phyloP scores from a whole-genome alignment of 2,329 filamentous ascomycete genomes.

The Ceratocystis albifundus region DNA sequence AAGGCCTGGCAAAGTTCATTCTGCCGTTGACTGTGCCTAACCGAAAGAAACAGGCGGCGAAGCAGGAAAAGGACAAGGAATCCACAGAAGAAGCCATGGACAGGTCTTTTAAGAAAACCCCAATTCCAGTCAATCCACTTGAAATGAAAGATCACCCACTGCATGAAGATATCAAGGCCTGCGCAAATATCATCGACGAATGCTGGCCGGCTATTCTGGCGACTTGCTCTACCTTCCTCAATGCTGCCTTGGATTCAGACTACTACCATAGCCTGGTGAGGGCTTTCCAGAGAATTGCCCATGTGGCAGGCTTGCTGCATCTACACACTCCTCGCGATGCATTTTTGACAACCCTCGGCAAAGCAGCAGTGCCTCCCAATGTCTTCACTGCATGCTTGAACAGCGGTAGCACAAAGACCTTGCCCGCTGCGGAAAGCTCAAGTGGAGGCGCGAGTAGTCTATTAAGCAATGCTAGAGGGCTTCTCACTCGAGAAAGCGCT shows the following conservation, averaged over 20 bases:
- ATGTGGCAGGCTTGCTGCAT: constrained; percentile 80
- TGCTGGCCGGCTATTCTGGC: constrained; percentile 95
- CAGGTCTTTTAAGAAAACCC: constrained; percentile 61
- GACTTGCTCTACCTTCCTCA: constrained; percentile 89
- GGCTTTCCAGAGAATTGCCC: constrained; percentile 88
- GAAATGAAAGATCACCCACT: constrained; percentile 61
- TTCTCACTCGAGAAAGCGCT: constrained; percentile 63
- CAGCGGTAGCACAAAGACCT: constrained; percentile 36
- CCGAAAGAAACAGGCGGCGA: constrained; percentile 39
- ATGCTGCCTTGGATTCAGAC: constrained; percentile 80
- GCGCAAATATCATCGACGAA: constrained; percentile 71
- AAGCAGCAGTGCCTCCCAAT: constrained; percentile 82
- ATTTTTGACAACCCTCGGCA: constrained; percentile 85
- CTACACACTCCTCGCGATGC: constrained; percentile 82
- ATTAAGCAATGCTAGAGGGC: constrained; percentile 57
- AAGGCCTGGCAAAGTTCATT: constrained; percentile 86
- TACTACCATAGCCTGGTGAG: constrained; percentile 88
- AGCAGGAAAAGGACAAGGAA: constrained; percentile 30
- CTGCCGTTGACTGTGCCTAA: constrained; percentile 75
- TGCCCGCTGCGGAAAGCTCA: constrained; percentile 33
- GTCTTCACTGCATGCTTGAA: constrained; percentile 51
- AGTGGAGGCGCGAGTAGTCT: constrained; percentile 39
- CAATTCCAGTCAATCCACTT: constrained; percentile 75
- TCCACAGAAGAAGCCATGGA: constrained; percentile 31
- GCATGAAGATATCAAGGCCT: constrained; percentile 58